These are phyloP conservation scores for Ambrosia hybrid DNA, from an alignment of 140 eudicot species.

Conservation along the genomic window DNA sequence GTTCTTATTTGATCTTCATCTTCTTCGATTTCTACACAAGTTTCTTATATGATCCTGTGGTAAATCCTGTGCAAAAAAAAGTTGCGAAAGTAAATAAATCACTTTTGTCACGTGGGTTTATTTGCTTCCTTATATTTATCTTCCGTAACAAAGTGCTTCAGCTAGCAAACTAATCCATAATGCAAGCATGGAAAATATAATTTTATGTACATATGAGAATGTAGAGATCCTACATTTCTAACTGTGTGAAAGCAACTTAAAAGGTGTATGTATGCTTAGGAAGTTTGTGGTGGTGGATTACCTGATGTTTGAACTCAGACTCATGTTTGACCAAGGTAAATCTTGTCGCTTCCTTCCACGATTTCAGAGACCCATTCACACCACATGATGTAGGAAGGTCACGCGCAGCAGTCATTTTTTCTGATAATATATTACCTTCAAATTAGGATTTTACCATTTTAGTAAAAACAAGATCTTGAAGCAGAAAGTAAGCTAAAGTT, in stretches of 20 bases:
- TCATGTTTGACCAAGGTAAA: conserved; percentile 14
- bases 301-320: conserved; percentile 16
- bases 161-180: too few species aligned
- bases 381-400: background rate
- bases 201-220: too few species aligned
- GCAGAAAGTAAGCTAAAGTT: background rate
- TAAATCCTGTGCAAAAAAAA: too few species aligned
- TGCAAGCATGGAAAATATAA: too few species aligned
- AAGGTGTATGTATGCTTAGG: background rate
- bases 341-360: conserved; percentile 11
- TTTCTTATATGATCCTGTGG: too few species aligned
- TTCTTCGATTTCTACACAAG: too few species aligned
- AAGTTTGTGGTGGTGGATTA: background rate
- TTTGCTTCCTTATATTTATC: background rate
- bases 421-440: background rate
- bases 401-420: background rate
- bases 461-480: background rate
- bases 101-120: background rate
- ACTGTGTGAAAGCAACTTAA: background rate
- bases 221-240: background rate
- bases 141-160: background rate
- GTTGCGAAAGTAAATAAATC: background rate
- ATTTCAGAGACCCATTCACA: background rate
- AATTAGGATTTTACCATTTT: background rate
- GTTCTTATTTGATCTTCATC: too few species aligned